Base-by-base conservation (phyloP, 352 stramenopile genomes). In the Plasmopara viticola region DNA sequence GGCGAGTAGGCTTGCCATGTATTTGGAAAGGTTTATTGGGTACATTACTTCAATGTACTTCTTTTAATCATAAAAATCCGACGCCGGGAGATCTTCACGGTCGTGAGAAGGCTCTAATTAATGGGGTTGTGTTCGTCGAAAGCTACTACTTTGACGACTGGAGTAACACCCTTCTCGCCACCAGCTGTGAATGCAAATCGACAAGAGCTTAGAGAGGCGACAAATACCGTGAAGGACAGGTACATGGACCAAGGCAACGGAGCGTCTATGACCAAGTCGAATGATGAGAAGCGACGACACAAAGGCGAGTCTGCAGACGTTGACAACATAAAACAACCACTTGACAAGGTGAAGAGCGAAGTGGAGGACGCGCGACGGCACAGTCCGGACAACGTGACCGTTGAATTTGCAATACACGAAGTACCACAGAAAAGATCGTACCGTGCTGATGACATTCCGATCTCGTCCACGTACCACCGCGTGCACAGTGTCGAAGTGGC, bases 91-190 rank as follows among this genome's bases (percentile, higher is more conserved):
- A 35, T 44, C 5, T 15, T 8, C 9, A 51, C 37, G 48, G 5
- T 2, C 39, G 33, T 46, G 44, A 42, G 58, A 44, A 31, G 40
- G 55, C 44, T 34, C 28, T 14, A 4, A 38, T 1, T 41, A 18
- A 88, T 88, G 74, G 74, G 74, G 10, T 88, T 75, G 60, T 88
- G 71, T 50, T 62, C 74, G 44, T 88, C 78, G 20, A 88, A 82
- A 57, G 37, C 30, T 9, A 44, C 34, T n/a, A 51, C 46, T 9
- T 44, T 30, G 5, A 46, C 56, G 38, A 25, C 42, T 13, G 52
- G 62, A 40, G 48, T 43, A 14, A 31, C 35, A 4, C 31, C 44
- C 2, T 34, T 58, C 20, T 13, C 50, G 28, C 51, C 56, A 18
- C 31, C 48, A 9, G 14, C 10, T 25, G 42, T 17, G 1, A 56